Base-by-base conservation (phyloP, 768 basidiomycete species). In the Lentinula sp. region DNA sequence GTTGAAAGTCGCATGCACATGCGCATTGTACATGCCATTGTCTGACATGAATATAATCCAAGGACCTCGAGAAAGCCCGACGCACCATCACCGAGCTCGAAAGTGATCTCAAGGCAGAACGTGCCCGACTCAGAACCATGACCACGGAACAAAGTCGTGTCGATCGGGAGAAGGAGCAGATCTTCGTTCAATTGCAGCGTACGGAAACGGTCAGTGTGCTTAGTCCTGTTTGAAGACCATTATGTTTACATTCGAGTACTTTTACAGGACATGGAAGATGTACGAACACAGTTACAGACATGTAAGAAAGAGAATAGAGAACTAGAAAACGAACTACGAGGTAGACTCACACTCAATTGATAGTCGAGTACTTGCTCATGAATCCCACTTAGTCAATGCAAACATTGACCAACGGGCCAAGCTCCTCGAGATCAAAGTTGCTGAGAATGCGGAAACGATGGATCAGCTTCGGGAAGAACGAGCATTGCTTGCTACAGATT, bases 381-480 rank as follows among this genome's bases (percentile, higher is more conserved):
- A 33, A 16, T 7, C 42, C 45, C 6, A 8, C 12, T 18, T 16
- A 90, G 90, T 74, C 59, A 91, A 87, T 60, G 75, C 77, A 41
- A 87, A 80, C 18, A 83, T 78, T 2, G 92, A 92, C 65, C 88
- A 92, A 68, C 90, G 87, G 66, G 84, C 85, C 16, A 84, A 87
- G 13, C 73, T 84, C 16, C 79, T 93, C 12, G 86, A 90, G 69
- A 75, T 73, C 49, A 87, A 83, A 60, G 85, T 91, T 10, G 72
- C 79, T 10, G 87, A 90, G 71, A 94, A 92, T 61, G 72, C 77
- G 0, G 82, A 84, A 61, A 82, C 83, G 2, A 89, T 93, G 52
- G 85, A 91, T 32, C 84, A 88, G 35, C 76, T 95, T 36, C 83
- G 93, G 20, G 82, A 88, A 62, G 93, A 95, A 67, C 87, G 91